Percentiles rank a stretch among this genome's conserved stretches.
phyloP scores from a whole-genome alignment of 805 yeast species.

The Komagataella pastoris region DNA sequence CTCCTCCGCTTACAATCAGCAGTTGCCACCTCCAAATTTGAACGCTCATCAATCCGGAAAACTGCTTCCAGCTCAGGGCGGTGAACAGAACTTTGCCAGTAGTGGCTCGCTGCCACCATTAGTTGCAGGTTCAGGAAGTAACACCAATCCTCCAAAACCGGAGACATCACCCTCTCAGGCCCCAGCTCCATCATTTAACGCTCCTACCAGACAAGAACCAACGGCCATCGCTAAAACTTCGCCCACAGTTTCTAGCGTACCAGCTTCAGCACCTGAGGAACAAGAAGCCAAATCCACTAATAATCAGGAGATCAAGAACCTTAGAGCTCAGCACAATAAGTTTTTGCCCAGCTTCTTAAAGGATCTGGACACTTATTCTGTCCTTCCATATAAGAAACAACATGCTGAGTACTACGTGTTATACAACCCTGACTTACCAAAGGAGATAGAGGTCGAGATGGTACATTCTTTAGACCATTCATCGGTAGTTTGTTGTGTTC shows the following conservation, averaged over 20 bases:
- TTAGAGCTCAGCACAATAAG: conserved; percentile 43
- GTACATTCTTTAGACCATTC: conserved; percentile 86
- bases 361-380: conserved; percentile 68
- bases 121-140: neutral
- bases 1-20: conserved; percentile 8
- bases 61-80: neutral
- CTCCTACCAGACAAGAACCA: neutral
- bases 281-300: neutral
- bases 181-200: conserved; percentile 3
- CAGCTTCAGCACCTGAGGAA: conserved; percentile 3
- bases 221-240: conserved; percentile 6
- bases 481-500: conserved; percentile 93
- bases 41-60: conserved; percentile 9
- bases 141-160: neutral
- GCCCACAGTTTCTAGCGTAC: conserved; percentile 10
- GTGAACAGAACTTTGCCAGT: conserved; percentile 1
- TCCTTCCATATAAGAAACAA: conserved; percentile 69
- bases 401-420: conserved; percentile 77
- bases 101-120: neutral
- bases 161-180: conserved; percentile 9
- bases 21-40: conserved; percentile 21
- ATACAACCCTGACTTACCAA: conserved; percentile 78
- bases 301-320: neutral
- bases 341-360: conserved; percentile 72
- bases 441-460: conserved; percentile 69